Percentiles rank a stretch among this genome's conserved stretches.
phyloP scores from a whole-genome alignment of 129 eudicot genomes.

The Artemisia tridentata region DNA sequence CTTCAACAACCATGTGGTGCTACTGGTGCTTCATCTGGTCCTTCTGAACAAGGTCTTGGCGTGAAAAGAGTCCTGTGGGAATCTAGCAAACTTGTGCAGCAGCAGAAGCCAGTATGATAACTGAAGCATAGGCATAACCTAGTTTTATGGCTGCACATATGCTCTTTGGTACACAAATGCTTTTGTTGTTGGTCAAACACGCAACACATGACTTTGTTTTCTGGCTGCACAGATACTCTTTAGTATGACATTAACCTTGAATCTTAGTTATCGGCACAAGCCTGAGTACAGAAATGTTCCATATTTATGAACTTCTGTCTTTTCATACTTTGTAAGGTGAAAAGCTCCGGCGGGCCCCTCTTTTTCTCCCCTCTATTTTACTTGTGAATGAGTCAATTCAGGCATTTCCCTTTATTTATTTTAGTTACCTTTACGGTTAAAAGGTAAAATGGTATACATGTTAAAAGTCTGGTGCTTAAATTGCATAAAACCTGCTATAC shows the following conservation, averaged over 20 bases:
- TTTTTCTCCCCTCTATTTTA: not conserved
- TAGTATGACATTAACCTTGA: not conserved
- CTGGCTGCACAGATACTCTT: conserved; percentile 19
- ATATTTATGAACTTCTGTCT: conserved; percentile 7
- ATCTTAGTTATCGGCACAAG: not conserved
- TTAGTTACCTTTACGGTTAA: too few relatives aligned
- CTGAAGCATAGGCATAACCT: not conserved
- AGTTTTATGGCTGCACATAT: too few relatives aligned
- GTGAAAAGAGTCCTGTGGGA: conserved; percentile 75
- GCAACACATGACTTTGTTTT: conserved; percentile 5
- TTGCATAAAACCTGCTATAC: too few relatives aligned
- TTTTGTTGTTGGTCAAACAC: conserved; percentile 22
- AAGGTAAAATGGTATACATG: too few relatives aligned
- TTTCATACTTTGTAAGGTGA: conserved; percentile 4
- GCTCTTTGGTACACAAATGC: not conserved
- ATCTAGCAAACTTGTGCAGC: conserved; percentile 33
- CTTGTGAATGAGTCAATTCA: too few relatives aligned
- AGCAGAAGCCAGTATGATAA: conserved; percentile 36
- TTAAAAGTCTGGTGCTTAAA: too few relatives aligned
- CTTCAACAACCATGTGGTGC: conserved; percentile 59
- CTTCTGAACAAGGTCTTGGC: conserved; percentile 46
- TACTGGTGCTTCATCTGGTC: conserved; percentile 52
- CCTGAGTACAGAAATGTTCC: conserved; percentile 6
- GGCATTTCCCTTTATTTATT: too few relatives aligned
- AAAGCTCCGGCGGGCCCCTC: not conserved